These are phyloP conservation scores for Fistulinella cinereoalba DNA, from an alignment of 1,284 basidiomycete genomes.

Conservation along the genomic window DNA sequence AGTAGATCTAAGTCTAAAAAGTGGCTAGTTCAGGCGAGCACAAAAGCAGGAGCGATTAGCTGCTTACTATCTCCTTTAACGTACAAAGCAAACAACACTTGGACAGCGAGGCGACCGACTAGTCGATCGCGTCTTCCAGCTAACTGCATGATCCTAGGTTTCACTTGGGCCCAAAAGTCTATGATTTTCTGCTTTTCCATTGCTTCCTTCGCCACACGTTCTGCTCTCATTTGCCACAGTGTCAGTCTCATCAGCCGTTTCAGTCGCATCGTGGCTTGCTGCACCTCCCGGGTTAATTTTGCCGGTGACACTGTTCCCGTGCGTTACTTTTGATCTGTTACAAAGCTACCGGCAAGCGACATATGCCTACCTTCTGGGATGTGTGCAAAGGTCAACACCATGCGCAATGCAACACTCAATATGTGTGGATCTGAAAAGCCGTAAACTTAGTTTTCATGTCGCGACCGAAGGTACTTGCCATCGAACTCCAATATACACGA, in stretches of 20 bases:
- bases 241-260: too few relatives aligned
- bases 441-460: neutral
- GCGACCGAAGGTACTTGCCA: conserved; percentile 1
- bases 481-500: conserved; percentile 13
- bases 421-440: conserved; percentile 7
- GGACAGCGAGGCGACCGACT: conserved; percentile 22
- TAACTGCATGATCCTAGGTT: conserved; percentile 12
- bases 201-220: too few relatives aligned
- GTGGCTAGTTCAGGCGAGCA: neutral
- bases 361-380: conserved; percentile 9
- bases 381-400: conserved; percentile 14
- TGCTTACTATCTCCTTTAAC: conserved; percentile 3
- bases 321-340: neutral
- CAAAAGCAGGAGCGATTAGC: neutral
- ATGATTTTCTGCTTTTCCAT: too few relatives aligned
- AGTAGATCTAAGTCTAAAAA: too few relatives aligned
- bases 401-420: conserved; percentile 17
- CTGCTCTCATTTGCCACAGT: too few relatives aligned
- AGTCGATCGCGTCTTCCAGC: conserved; percentile 5
- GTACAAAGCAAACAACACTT: conserved; percentile 17
- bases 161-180: too few relatives aligned
- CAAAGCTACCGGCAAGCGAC: too few relatives aligned
- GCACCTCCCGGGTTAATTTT: too few relatives aligned
- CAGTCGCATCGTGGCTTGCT: too few relatives aligned
- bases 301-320: conserved; percentile 1